Base-by-base conservation (phyloP, 495 filamentous ascomycete genomes). In the Penicillium herquei region DNA sequence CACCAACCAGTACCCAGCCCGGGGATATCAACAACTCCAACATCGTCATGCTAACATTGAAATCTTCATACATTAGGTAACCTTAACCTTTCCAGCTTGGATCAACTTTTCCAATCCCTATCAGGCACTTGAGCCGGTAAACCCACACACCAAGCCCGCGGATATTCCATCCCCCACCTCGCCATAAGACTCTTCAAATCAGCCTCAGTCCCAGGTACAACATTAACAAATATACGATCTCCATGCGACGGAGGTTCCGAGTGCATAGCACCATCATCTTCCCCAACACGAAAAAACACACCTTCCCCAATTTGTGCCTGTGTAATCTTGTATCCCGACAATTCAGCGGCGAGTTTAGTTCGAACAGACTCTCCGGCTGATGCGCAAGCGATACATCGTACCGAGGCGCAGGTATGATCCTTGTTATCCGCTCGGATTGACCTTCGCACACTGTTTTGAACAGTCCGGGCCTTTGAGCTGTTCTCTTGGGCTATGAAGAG, bases 121-220 rank as follows among this genome's bases (percentile, higher is more conserved):
- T 51, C 53, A 18, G 7, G 50, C 34, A 47, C 44, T 49, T 54
- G 52, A 49, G 56, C 55, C 6, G 54, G 49, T 18, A 66, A 54
- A 7, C 61, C 63, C 18, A 66, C 54, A 58, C 54, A 66, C 63
- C 63, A 66, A 56, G 63, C 63, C 41, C 63, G n/a, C 17, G 63
- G 63, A 55, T 53, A 66, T 45, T 61, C 63, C 63, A 66, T 66
- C 49, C 63, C 63, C 63, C 63, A 66, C n/a, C 51, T 63, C n/a
- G 35, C 49, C 61, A 66, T 64, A 21, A 64, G 48, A 18, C 45
- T 37, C 47, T 18, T 53, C 42, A 66, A 55, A 50, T 66, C 63
- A 26, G 13, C 49, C 47, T 61, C 60, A 41, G 37, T 18, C 31
- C 63, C 61, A 9, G 63, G 63, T n/a, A 66, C 63, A 51, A 66